Conservation (phyloP, 257 asterid genomes). For the Solanum commersonii region DNA sequence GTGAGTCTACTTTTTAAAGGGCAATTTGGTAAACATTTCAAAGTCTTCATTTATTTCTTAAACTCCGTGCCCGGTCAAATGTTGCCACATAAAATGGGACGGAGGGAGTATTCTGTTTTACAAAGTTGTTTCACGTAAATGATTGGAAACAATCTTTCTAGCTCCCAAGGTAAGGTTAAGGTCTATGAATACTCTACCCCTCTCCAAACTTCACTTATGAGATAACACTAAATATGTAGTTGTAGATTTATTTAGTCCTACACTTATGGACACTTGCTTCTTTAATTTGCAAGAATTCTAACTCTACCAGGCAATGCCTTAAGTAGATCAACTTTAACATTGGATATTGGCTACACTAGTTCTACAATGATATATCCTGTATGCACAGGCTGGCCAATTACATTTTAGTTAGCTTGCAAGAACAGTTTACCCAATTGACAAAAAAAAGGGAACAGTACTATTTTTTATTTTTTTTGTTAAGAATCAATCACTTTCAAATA, state of each 20-base stretch:
- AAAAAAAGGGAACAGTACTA: not conserved
- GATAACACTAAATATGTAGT: not conserved
- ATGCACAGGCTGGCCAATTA: not conserved
- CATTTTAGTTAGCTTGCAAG: not conserved
- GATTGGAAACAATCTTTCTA: too few species aligned
- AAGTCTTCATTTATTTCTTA: too few species aligned
- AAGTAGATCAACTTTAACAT: not conserved
- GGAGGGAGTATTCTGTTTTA: too few species aligned
- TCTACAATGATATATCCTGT: not conserved
- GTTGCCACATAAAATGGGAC: too few species aligned
- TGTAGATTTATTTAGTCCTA: not conserved
- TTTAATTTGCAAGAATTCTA: not conserved
- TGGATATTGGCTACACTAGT: not conserved
- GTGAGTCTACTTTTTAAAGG: too few species aligned
- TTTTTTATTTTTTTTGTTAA: not conserved
- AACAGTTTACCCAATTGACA: not conserved
- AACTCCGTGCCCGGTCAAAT: too few species aligned
- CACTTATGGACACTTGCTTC: not conserved
- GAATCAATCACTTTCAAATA: not conserved
- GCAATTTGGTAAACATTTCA: too few species aligned
- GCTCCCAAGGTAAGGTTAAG: too few species aligned
- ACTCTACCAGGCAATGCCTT: not conserved
- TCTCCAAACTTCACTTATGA: too few species aligned
- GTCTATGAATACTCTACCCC: too few species aligned
- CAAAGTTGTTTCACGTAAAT: too few species aligned